Conservation (phyloP, 768 basidiomycete genomes). For the Antrodiella citrinella region DNA sequence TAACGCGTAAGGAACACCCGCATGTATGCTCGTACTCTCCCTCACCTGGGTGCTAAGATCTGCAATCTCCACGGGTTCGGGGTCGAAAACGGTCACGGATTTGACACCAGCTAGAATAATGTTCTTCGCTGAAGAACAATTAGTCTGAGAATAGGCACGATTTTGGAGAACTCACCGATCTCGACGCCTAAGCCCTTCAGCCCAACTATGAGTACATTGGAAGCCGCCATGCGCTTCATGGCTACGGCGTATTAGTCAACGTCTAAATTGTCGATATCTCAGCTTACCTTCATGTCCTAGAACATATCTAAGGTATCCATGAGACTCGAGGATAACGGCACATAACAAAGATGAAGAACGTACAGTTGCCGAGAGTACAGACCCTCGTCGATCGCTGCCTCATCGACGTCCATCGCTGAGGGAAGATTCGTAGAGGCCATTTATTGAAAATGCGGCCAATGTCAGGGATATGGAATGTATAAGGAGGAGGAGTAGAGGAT, state of each 20-base stretch:
- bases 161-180: constrained; percentile 51
- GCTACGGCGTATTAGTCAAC: constrained; percentile 46
- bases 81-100: constrained; percentile 93
- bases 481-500: constrained; percentile 4
- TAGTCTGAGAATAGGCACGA: constrained; percentile 3
- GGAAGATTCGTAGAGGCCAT: constrained; percentile 32
- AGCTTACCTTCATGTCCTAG: constrained; percentile 87
- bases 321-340: constrained; percentile 5
- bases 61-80: constrained; percentile 76
- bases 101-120: constrained; percentile 93
- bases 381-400: constrained; percentile 85
- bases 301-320: constrained; percentile 59
- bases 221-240: constrained; percentile 98
- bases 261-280: background rate
- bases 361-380: constrained; percentile 91
- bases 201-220: constrained; percentile 91
- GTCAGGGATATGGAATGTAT: constrained; percentile 1
- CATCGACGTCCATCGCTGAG: constrained; percentile 78
- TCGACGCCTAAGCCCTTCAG: constrained; percentile 90
- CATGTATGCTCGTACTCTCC: too few species aligned
- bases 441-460: constrained; percentile 9
- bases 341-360: constrained; percentile 25
- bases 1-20: too few species aligned
- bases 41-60: constrained; percentile 89
- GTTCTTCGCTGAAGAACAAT: constrained; percentile 69